These are phyloP conservation scores for Sporothrix brunneoviolacea DNA, from an alignment of 2,329 filamentous ascomycete species.

Conservation along the genomic window DNA sequence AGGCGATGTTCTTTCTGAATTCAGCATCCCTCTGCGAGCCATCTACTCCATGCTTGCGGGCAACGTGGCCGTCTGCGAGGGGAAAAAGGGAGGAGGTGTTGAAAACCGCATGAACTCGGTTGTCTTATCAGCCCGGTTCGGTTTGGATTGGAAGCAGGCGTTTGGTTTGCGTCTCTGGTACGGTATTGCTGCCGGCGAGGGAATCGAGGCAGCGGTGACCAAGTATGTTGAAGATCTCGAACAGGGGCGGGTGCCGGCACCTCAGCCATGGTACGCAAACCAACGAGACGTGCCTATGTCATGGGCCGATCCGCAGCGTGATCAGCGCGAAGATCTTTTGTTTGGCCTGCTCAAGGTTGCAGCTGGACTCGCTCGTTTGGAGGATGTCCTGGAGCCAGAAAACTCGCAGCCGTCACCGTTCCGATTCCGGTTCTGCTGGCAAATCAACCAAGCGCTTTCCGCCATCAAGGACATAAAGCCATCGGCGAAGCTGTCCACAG, in stretches of 20 bases:
- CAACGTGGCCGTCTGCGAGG: constrained; percentile 77
- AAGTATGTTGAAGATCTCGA: constrained; percentile 68
- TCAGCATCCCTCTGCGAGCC: constrained; percentile 74
- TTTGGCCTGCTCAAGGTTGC: constrained; percentile 85
- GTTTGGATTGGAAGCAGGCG: constrained; percentile 85
- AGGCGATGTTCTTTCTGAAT: constrained; percentile 78
- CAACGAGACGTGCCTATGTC: constrained; percentile 45
- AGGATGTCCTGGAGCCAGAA: constrained; percentile 67
- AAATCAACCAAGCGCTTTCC: constrained; percentile 65
- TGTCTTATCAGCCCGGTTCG: constrained; percentile 74
- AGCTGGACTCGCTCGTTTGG: constrained; percentile 54
- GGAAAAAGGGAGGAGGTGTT: constrained; percentile 61
- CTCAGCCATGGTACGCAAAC: constrained; percentile 64
- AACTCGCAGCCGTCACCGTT: constrained; percentile 70
- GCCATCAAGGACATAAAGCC: constrained; percentile 31
- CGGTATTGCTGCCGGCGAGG: constrained; percentile 60
- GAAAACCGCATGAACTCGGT: constrained; percentile 81
- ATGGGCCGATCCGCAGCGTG: constrained; percentile 42
- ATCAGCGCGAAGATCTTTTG: constrained; percentile 66
- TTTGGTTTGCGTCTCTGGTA: constrained; percentile 93
- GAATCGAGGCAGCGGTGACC: constrained; percentile 64
- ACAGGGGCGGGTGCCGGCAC: constrained; percentile 63
- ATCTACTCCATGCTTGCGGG: constrained; percentile 86
- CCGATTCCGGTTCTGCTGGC: constrained; percentile 74
- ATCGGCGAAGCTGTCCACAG: constrained; percentile 53